A percentile compares a stretch with the other conserved stretches of the same genome.
phyloP scores from a whole-genome alignment of 2,329 filamentous ascomycete species.

The Plectosphaerella cucumerina region DNA sequence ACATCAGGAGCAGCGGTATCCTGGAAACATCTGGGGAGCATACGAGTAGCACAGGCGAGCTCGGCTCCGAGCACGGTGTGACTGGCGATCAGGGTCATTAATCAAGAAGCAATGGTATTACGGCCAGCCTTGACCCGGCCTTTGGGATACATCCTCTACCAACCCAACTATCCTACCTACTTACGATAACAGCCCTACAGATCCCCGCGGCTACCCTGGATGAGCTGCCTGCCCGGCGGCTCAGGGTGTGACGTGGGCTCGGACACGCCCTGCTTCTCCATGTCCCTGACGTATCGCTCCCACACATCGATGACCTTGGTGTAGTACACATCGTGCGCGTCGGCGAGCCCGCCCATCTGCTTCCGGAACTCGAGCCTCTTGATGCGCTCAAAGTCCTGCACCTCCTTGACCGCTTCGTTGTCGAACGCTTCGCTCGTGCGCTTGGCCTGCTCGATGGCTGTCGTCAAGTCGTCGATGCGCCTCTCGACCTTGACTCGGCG shows the following conservation, averaged over 20 bases:
- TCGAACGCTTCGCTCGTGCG: conserved; percentile 89
- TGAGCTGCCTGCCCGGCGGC: conserved; percentile 7
- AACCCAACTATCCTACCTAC: neutral
- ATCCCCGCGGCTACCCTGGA: neutral
- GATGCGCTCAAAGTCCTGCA: conserved; percentile 92
- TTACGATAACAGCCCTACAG: conserved; percentile 1
- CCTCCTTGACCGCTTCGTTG: conserved; percentile 91
- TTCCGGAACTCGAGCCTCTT: conserved; percentile 90
- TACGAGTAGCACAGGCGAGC: too few relatives aligned
- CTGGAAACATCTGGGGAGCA: too few relatives aligned
- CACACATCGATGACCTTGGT: conserved; percentile 74
- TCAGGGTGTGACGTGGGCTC: conserved; percentile 9
- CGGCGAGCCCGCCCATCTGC: conserved; percentile 77
- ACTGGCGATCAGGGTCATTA: too few relatives aligned
- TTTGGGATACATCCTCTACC: neutral
- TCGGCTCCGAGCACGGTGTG: too few relatives aligned
- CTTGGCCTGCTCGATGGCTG: conserved; percentile 83
- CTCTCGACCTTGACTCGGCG: conserved; percentile 86
- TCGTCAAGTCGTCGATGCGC: conserved; percentile 85
- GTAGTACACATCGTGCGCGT: conserved; percentile 86
- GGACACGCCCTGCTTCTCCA: conserved; percentile 62
- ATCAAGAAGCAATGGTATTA: too few relatives aligned
- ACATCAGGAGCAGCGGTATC: too few relatives aligned
- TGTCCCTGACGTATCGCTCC: conserved; percentile 85
- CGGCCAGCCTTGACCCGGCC: too few relatives aligned